Percentiles rank a stretch among this genome's conserved stretches.
phyloP scores from a whole-genome alignment of 2,329 filamentous ascomycete species.

The Pseudogymnoascus sp. region DNA sequence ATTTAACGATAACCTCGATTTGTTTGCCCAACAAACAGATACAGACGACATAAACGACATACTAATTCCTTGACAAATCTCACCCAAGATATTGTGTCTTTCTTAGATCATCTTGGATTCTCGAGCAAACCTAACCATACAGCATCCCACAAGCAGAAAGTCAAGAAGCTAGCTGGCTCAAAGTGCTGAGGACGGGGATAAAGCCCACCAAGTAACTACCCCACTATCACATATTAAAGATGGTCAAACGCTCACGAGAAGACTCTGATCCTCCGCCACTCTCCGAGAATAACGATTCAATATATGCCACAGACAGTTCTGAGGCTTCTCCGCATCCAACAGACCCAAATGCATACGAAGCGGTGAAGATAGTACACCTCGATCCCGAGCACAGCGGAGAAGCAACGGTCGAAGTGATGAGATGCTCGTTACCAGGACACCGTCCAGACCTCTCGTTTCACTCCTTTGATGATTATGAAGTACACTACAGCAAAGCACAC shows the following conservation, averaged over 20 bases:
- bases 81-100: background rate
- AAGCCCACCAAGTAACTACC: conserved; percentile 28
- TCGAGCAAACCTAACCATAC: background rate
- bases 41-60: background rate
- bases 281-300: conserved; percentile 1
- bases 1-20: background rate
- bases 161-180: conserved; percentile 6
- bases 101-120: background rate
- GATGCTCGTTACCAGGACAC: conserved; percentile 77
- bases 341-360: conserved; percentile 20
- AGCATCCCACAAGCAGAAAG: conserved; percentile 17
- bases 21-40: background rate
- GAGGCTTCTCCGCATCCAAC: conserved; percentile 25
- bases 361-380: conserved; percentile 53
- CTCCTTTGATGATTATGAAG: conserved; percentile 73
- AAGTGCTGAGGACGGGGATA: conserved; percentile 10
- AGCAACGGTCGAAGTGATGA: conserved; percentile 46
- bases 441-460: conserved; percentile 60
- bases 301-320: conserved; percentile 15
- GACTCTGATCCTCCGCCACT: conserved; percentile 37
- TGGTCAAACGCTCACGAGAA: conserved; percentile 55
- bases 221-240: conserved; percentile 31
- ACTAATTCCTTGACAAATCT: background rate
- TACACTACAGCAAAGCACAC: conserved; percentile 76
- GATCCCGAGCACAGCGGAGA: conserved; percentile 45